These are phyloP conservation scores for Marsdenia floribunda DNA, from an alignment of 257 asterid genomes.

Conservation along the genomic window DNA sequence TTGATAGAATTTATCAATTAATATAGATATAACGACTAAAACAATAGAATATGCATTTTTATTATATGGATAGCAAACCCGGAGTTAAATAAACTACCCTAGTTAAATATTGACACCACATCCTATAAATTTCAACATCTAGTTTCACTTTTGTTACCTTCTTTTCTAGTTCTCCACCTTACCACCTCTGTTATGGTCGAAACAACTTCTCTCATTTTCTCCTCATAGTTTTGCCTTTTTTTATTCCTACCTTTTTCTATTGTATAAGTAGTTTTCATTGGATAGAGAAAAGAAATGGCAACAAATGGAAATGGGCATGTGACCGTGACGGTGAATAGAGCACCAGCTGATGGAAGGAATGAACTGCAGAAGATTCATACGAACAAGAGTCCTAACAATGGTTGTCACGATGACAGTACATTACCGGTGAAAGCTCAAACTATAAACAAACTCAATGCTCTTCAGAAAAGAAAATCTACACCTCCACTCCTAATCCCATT, in stretches of 20 bases:
- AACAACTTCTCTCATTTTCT: too few species aligned
- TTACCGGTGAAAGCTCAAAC: constrained; percentile 72
- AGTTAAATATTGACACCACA: constrained; percentile 17
- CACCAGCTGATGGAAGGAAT: constrained; percentile 37
- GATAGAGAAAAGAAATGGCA: constrained; percentile 41
- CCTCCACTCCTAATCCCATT: constrained; percentile 68
- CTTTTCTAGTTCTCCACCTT: constrained; percentile 6
- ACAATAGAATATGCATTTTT: too few species aligned
- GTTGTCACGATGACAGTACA: constrained; percentile 71
- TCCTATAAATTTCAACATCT: constrained; percentile 34
- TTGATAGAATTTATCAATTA: too few species aligned
- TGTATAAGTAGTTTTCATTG: background rate
- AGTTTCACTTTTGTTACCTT: constrained; percentile 20
- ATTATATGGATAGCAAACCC: too few species aligned
- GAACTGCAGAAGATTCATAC: constrained; percentile 65
- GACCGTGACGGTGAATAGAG: too few species aligned
- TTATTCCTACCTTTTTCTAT: too few species aligned
- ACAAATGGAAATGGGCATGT: constrained; percentile 33
- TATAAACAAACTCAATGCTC: constrained; percentile 71
- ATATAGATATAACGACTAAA: too few species aligned
- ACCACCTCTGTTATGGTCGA: too few species aligned
- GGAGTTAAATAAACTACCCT: constrained; percentile 29
- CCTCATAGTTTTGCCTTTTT: too few species aligned
- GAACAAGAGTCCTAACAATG: constrained; percentile 29
- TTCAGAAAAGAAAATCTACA: constrained; percentile 80